A percentile compares a stretch with the other conserved stretches of the same genome.
phyloP scores from a whole-genome alignment of 352 stramenopile genomes.

The Heterotrichella gracilis region DNA sequence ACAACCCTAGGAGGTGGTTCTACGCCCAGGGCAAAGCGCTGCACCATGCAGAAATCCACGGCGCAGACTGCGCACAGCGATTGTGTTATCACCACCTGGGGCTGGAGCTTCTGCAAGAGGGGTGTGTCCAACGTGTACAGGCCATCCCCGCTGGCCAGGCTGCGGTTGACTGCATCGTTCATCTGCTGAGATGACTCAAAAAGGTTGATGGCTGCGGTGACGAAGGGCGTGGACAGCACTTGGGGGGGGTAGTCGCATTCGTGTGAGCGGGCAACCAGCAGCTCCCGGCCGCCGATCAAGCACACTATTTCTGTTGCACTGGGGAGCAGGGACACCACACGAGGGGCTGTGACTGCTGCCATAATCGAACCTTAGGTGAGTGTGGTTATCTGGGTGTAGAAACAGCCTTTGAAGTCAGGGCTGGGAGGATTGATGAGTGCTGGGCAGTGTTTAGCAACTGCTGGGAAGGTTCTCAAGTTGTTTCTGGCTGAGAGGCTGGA shows the following conservation, averaged over 20 bases:
- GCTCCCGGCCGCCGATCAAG: slow-evolving; percentile 13
- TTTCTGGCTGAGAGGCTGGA: no score
- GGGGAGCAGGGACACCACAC: slow-evolving; percentile 33
- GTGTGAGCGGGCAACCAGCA: slow-evolving; percentile 33
- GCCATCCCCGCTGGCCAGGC: slow-evolving; percentile 25
- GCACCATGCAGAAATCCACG: slow-evolving; percentile 30
- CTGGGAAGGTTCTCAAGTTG: no score
- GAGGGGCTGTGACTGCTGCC: no score
- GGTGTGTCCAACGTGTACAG: slow-evolving; percentile 30
- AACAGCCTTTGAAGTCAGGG: no score
- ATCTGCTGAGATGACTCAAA: slow-evolving; percentile 32
- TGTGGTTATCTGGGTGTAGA: no score
- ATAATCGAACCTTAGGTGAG: no score
- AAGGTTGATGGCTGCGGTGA: slow-evolving; percentile 29
- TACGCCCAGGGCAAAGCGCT: slow-evolving; percentile 19
- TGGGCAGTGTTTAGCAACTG: no score
- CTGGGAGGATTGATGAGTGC: no score
- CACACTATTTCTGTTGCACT: slow-evolving; percentile 32
- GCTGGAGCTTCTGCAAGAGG: slow-evolving; percentile 23
- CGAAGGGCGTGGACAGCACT: slow-evolving; percentile 25
- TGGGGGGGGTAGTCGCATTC: slow-evolving; percentile 31
- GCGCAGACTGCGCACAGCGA: slow-evolving; percentile 35
- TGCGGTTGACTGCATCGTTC: slow-evolving; percentile 30
- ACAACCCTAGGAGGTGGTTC: background rate
- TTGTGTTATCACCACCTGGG: slow-evolving; percentile 35